Evolutionary conservation across 208 protist genomes (phyloP).

Genomic region (Crithidia acanthocephali): DNA sequence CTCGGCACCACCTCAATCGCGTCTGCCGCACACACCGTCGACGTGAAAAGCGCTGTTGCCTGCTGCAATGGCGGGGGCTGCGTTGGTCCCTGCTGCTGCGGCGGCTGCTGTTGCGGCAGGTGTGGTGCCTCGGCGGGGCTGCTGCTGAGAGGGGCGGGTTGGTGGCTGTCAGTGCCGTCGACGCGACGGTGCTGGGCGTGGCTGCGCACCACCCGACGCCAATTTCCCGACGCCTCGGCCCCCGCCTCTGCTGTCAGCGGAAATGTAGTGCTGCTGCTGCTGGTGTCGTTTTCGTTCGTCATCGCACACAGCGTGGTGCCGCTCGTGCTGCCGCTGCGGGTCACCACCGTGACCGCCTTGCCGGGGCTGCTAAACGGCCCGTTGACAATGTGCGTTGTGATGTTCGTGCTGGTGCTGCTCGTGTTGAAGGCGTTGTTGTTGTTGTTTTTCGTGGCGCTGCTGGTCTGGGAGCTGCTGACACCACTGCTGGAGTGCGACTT

Average conservation of each 20-base stretch:
- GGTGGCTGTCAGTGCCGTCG: not conserved
- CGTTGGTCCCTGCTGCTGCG: not conserved
- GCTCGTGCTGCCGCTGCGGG: not conserved
- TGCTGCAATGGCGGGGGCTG: too few species aligned
- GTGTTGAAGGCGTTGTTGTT: not conserved
- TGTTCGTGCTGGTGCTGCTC: not conserved
- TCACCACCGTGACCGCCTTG: not conserved
- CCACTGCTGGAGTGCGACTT: not conserved
- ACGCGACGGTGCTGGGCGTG: not conserved
- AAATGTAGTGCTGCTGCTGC: not conserved
- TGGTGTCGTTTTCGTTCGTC: conserved; percentile 1
- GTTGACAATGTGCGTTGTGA: not conserved
- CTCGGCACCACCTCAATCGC: conserved; percentile 6
- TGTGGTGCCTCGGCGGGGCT: not conserved
- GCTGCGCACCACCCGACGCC: not conserved
- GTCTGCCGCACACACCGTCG: not conserved
- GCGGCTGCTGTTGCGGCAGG: not conserved
- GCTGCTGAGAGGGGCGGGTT: not conserved
- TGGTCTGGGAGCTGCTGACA: not conserved
- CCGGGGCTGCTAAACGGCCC: not conserved
- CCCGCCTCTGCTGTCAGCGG: not conserved
- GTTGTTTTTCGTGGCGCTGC: not conserved
- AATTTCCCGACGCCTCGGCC: not conserved
- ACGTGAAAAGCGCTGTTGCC: not conserved
- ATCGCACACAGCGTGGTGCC: not conserved